Evolutionary conservation across 169 alveolate species (phyloP), one percentile per base, ranked within the genome.

Genomic region (Eimeria acervulina): DNA sequence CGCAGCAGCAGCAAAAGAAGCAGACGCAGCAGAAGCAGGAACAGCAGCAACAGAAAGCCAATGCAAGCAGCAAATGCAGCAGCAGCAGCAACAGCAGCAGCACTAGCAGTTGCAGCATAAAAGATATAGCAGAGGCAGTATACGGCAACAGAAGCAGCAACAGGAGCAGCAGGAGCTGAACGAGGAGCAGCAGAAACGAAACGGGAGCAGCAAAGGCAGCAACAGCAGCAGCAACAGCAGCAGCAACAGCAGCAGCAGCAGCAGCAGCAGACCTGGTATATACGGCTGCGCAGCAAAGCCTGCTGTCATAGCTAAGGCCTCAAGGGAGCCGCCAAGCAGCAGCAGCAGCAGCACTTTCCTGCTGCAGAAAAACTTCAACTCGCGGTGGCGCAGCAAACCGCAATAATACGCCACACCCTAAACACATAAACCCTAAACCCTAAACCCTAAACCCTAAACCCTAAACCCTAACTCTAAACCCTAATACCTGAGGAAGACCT

Each of bases 161-260:
- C 66, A 7, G 66, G n/a, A 13, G n/a, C 66, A 55, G 15, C 66
- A 55, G n/a, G 66, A 55, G 5, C 66, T 2, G n/a, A 7, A 55
- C n/a, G 17, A 47, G 55, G 17, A 55, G 26, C 66, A 55, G 66
- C 66, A 55, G 26, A 7, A 55, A 23, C 66, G 12, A 12, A 5
- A 61, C 6, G 31, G 42, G 83, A 23, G 59, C 85, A 40, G 42
- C 52, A 40, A 74, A 7, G 15, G n/a, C 66, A 55, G 66, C 66
- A 55, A 17, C 66, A 55, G 66, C 66, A 55, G 26, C 15, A 55
- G 26, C 66, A 7, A 23, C 66, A 66, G 40, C 40, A 66, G 38
- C 78, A 66, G 78, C 78, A 66, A 40, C 42, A 66, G 78, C 78
- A 66, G 78, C 42, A 74, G 85, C 85, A 74, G 85, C 85, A 74